phyloP scores from a whole-genome alignment of 2,329 filamentous ascomycete species.

The Aspergillus terreus region DNA sequence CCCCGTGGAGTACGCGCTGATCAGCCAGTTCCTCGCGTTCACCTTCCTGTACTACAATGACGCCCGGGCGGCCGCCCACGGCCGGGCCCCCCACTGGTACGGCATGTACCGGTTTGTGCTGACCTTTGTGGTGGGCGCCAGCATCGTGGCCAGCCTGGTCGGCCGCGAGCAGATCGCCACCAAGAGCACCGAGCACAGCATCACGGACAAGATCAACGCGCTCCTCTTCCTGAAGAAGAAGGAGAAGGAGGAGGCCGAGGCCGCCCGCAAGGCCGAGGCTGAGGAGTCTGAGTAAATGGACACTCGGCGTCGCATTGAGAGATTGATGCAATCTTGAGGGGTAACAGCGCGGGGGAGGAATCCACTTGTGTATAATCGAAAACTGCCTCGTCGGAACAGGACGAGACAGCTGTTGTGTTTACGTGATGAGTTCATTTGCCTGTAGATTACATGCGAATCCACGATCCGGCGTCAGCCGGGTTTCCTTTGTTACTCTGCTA shows the following conservation, averaged over 20 bases:
- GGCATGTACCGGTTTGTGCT: slow-evolving; percentile 85
- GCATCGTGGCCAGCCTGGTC: slow-evolving; percentile 76
- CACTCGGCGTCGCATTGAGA: neutral
- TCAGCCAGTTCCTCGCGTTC: slow-evolving; percentile 81
- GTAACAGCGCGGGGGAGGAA: slow-evolving; percentile 4
- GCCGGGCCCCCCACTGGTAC: slow-evolving; percentile 85
- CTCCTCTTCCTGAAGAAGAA: slow-evolving; percentile 48
- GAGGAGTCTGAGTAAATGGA: slow-evolving; percentile 31
- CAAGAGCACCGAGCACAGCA: slow-evolving; percentile 33
- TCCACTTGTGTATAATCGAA: slow-evolving; percentile 6
- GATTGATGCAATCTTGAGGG: neutral
- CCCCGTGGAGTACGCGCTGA: slow-evolving; percentile 79
- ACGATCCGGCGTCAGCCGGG: slow-evolving; percentile 24
- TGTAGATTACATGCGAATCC: slow-evolving; percentile 34
- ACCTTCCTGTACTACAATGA: slow-evolving; percentile 83
- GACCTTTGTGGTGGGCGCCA: slow-evolving; percentile 80
- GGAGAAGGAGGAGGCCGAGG: slow-evolving; percentile 43
- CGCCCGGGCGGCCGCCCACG: slow-evolving; percentile 64
- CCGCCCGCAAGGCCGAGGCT: slow-evolving; percentile 29
- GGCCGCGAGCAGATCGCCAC: slow-evolving; percentile 71
- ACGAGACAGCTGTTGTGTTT: slow-evolving; percentile 3
- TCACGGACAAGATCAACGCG: slow-evolving; percentile 50
- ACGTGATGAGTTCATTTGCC: slow-evolving; percentile 27
- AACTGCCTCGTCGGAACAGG: neutral
- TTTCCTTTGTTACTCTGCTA: slow-evolving; percentile 19